Percentiles rank a stretch among this genome's conserved stretches.
Evolutionary conservation across 164 flowering plant genomes (phyloP).

Genomic region (grape (Vitis vinifera)): DNA sequence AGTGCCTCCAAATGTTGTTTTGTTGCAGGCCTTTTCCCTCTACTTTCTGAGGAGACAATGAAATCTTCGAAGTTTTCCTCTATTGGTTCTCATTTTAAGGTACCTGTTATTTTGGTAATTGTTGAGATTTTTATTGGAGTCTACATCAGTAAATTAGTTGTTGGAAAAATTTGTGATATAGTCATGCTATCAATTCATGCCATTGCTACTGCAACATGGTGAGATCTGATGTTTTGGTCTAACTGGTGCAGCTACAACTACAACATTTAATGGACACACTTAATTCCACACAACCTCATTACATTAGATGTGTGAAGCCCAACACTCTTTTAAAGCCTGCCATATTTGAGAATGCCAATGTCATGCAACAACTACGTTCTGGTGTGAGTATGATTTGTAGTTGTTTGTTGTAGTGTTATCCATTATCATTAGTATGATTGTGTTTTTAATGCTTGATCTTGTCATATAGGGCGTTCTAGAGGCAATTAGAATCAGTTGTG

Average conservation of each 20-base stretch:
- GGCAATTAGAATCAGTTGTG: conserved; percentile 87
- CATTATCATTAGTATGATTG: not conserved
- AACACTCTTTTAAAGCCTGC: conserved; percentile 68
- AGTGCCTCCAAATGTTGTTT: conserved; percentile 74
- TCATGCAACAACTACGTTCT: conserved; percentile 82
- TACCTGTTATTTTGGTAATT: conserved; percentile 18
- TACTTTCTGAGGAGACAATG: conserved; percentile 55
- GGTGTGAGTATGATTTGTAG: conserved; percentile 61
- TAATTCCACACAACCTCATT: conserved; percentile 83
- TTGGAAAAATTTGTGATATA: not conserved
- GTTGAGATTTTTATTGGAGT: not conserved
- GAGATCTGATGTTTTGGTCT: conserved; percentile 10
- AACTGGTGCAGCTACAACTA: conserved; percentile 71
- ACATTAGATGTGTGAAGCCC: conserved; percentile 93
- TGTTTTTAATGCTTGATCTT: conserved; percentile 15
- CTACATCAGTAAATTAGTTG: not conserved
- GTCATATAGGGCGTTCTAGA: conserved; percentile 83
- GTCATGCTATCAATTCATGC: conserved; percentile 1
- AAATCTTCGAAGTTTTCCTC: conserved; percentile 86
- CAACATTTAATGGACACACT: conserved; percentile 85
- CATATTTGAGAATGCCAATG: conserved; percentile 65
- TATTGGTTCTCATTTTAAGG: conserved; percentile 91
- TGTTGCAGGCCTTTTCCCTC: conserved; percentile 77
- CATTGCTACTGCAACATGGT: not conserved
- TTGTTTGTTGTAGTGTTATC: not conserved